These are phyloP conservation scores for Xylariaceae sp. DNA, from an alignment of 2,329 filamentous ascomycete species.

Conservation along the genomic window DNA sequence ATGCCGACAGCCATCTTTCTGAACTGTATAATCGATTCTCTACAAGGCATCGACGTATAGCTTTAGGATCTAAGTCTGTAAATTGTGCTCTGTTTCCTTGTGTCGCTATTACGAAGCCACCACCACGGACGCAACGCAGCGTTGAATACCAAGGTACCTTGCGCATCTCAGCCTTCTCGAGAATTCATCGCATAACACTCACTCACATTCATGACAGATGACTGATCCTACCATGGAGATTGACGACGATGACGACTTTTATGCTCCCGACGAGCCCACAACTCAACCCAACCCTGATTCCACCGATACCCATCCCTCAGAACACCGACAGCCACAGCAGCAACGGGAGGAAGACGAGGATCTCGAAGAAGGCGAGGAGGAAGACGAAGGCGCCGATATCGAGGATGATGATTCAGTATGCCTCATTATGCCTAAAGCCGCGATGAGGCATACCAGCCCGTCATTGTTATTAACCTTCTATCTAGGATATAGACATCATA, in stretches of 20 bases:
- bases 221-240: slow-evolving; percentile 57
- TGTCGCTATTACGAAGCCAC: too few species aligned
- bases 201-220: slow-evolving; percentile 1
- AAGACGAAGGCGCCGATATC: slow-evolving; percentile 63
- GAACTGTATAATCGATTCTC: too few species aligned
- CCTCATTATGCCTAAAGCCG: background rate
- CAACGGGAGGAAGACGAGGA: slow-evolving; percentile 52
- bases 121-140: too few species aligned
- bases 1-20: too few species aligned
- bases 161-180: background rate
- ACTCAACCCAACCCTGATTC: slow-evolving; percentile 34
- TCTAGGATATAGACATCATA: slow-evolving; percentile 68
- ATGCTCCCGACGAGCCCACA: slow-evolving; percentile 61
- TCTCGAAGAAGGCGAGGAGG: slow-evolving; percentile 66
- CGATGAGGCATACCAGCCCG: background rate
- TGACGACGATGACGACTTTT: slow-evolving; percentile 70
- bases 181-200: background rate
- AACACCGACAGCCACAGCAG: slow-evolving; percentile 27
- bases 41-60: too few species aligned
- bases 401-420: slow-evolving; percentile 60
- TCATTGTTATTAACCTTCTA: background rate
- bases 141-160: background rate
- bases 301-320: slow-evolving; percentile 1
- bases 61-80: too few species aligned
- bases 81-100: too few species aligned